These are phyloP conservation scores for Lolium multiflorum DNA, from an alignment of 176 grass and related monocot species.

Conservation along the genomic window DNA sequence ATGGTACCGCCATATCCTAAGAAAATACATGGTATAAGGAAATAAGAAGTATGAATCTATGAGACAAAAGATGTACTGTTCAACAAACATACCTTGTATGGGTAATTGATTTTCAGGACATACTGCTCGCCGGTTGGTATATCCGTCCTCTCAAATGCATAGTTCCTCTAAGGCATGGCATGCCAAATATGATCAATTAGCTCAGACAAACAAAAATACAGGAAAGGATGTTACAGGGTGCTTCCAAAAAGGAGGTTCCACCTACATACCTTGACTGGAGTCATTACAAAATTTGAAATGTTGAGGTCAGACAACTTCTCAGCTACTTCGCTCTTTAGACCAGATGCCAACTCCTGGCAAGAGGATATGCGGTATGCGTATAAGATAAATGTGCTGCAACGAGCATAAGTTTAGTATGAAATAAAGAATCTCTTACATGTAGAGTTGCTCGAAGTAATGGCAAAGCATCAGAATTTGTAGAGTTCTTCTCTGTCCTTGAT, in stretches of 20 bases:
- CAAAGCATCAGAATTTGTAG: conserved; percentile 54
- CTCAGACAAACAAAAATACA: conserved; percentile 17
- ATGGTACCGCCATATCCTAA: conserved; percentile 76
- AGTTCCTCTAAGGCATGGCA: conserved; percentile 76
- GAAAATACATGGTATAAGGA: conserved; percentile 32
- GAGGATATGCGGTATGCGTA: conserved; percentile 37
- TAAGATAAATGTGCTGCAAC: conserved; percentile 26
- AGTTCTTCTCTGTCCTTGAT: conserved; percentile 50
- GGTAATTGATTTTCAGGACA: conserved; percentile 97
- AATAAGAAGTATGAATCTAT: not conserved
- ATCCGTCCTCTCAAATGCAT: conserved; percentile 94
- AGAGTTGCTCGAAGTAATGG: conserved; percentile 68
- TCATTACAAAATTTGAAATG: conserved; percentile 91
- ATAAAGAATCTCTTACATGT: conserved; percentile 66
- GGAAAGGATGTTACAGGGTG: not conserved
- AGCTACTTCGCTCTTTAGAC: conserved; percentile 88
- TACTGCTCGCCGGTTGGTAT: conserved; percentile 84
- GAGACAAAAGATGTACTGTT: conserved; percentile 29
- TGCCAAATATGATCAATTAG: conserved; percentile 34
- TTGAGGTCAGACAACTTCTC: conserved; percentile 79
- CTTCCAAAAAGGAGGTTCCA: conserved; percentile 7
- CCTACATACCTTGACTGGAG: conserved; percentile 82
- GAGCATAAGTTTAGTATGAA: conserved; percentile 32
- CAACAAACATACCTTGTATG: conserved; percentile 72
- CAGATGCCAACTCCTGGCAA: conserved; percentile 80